Evolutionary conservation across 495 filamentous ascomycete species (phyloP), one percentile per base, ranked within the genome.

Genomic region (Friedmanniomyces endolithicus): DNA sequence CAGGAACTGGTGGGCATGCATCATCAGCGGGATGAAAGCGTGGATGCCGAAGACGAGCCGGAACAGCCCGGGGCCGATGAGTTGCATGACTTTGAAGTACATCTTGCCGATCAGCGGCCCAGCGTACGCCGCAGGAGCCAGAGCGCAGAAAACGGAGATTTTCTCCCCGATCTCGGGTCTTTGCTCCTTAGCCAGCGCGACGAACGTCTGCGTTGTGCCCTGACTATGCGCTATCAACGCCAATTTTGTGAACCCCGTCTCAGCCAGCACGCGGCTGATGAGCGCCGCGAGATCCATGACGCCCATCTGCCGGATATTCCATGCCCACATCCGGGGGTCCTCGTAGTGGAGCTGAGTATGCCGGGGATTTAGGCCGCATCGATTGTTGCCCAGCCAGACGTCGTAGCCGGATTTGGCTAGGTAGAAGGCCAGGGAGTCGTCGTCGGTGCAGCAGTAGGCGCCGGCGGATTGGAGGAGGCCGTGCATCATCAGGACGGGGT

Each of bases 231-330:
- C 84, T 19, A 95, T 76, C 1, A 96, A 78, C 6, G 85, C 92
- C 1, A 94, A 68, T 60, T 90, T 94, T 29, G 78, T 73, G 65
- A 95, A 96, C 1, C 82, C 82, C 0, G 90, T 95, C 65, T 92
- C 84, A 51, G 73, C 77, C 0, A 95, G 73, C 6, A 96, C 87
- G 17, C 87, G 85, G 11, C 85, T 84, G 14, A 89, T 76, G n/a
- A 96, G 75, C 0, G 89, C 88, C 0, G 92, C 75, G n/a, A 97
- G 77, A 66, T 97, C 90, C 56, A 94, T 78, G 0, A 87, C 82
- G 14, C 90, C 92, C 81, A 96, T 90, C 69, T 95, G 88, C 0
- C 86, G 79, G 53, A 96, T 94, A 63, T 94, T 95, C 90, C 90
- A 97, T 11, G 83, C 78, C 90, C 90, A 97, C 88, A 97, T 95